Base-by-base conservation (phyloP, 164 flowering plant genomes). In the Umbilicus rupestris region DNA sequence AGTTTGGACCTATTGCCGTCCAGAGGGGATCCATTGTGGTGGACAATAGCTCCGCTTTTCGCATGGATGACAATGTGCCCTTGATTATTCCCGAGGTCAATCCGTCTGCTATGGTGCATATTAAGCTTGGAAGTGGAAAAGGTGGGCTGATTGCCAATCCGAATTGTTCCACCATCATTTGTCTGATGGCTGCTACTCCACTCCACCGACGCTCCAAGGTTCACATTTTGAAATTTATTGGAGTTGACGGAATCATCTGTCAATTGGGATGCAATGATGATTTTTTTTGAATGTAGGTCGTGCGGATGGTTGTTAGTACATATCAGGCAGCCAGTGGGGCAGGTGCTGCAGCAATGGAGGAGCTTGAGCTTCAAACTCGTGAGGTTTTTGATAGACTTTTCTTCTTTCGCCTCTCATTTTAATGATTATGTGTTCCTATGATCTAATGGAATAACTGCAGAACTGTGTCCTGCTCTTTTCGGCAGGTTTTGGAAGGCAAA, bases 321-420 rank as follows among this genome's bases (percentile, higher is more conserved):
- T 95, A 95, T 72, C 97, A 95, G 72, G 99, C 99, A 46, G 99
- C 97, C 35, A 95, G 99, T 81, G 99, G 99, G 70, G 99, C 99
- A 65, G 97, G 99, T 71, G 99, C 99, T 69, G 97, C 97, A 62
- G 97, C 99, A 71, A 94, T 94, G 99, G 93, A 90, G 69, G 99
- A 94, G 81, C 96, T 94, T 77, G 87, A 76, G 78, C 80, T 74
- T 70, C 99, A 94, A 73, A 94, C 99, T 71, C 96, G 92, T 47
- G 99, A 94, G 97, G 99, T 94, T 72, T 76, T 39, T 47, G 60
- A 19, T 64, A 28, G 47, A 63, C 66, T 63, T 24, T 26, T 24
- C 28, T 46, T 71, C 17, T 72, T n/a, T 65, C 3, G 41, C n/a
- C 28, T 66, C 37, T n/a, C 45, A 7, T 26, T 63, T 62, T 35